Percentiles rank a stretch among this genome's conserved stretches.
Evolutionary conservation across 192 early-diverging fungal genomes (phyloP).

Genomic region (Coemansia sp.): DNA sequence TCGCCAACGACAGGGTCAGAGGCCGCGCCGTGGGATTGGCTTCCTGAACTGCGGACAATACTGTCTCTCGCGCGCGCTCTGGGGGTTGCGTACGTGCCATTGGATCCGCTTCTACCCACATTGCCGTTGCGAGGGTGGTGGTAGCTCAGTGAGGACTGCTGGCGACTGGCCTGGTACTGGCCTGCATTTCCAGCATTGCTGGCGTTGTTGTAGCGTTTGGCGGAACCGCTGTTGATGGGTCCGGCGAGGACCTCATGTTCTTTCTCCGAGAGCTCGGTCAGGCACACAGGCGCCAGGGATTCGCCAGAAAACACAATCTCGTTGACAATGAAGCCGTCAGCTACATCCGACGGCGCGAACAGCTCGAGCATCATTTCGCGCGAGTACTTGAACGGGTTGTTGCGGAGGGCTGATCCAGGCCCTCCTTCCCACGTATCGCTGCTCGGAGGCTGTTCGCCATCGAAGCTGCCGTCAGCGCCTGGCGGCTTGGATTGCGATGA

Average conservation of each 20-base stretch:
- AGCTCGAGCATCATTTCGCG: slow-evolving; percentile 73
- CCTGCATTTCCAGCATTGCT: slow-evolving; percentile 12
- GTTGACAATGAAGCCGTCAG: slow-evolving; percentile 64
- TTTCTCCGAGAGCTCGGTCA: slow-evolving; percentile 57
- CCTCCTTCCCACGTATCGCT: background rate
- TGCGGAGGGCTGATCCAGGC: background rate
- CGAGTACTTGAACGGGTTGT: slow-evolving; percentile 65
- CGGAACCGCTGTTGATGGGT: slow-evolving; percentile 55
- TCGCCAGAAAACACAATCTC: slow-evolving; percentile 66
- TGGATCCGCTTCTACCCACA: slow-evolving; percentile 17
- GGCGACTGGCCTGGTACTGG: slow-evolving; percentile 8
- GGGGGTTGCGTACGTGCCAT: slow-evolving; percentile 7
- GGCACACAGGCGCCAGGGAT: slow-evolving; percentile 60
- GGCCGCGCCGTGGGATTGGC: background rate
- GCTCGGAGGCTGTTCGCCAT: slow-evolving; percentile 13
- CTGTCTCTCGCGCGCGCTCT: slow-evolving; percentile 9
- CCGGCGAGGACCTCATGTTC: slow-evolving; percentile 60
- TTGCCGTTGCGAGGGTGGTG: slow-evolving; percentile 22
- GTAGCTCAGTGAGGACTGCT: slow-evolving; percentile 14
- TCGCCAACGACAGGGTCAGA: background rate
- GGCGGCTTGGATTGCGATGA: slow-evolving; percentile 24
- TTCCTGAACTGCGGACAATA: background rate
- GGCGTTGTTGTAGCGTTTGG: slow-evolving; percentile 48
- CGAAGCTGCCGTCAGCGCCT: slow-evolving; percentile 8
- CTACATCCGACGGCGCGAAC: slow-evolving; percentile 60